Base-by-base conservation (phyloP, 768 basidiomycete genomes). In the Kwoniella mangroviensis region DNA sequence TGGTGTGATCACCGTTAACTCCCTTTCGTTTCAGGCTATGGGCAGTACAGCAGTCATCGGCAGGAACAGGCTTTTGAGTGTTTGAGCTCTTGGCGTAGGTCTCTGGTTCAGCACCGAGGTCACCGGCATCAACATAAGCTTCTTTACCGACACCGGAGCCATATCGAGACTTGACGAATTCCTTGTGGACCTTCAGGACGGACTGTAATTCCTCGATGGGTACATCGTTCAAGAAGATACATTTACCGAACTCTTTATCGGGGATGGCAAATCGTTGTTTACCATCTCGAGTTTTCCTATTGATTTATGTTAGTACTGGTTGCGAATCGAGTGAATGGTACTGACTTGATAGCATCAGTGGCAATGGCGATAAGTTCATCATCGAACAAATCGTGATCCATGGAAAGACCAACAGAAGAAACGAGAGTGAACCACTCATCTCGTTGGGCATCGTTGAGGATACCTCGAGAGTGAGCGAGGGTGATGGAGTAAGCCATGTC, bases 401-500 rank as follows among this genome's bases (percentile, higher is more conserved):
- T 77, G 11, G 82, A 81, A 12, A 84, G 75, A 57, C 83, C 83
- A 52, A 84, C 82, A 2, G 75, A 74, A 34, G 75, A 69, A 42
- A 79, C 73, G 19, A 84, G 78, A n/a, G 52, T 74, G 73, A 81
- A 80, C 73, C 82, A 81, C 73, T 84, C 75, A 69, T 84, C 79
- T 63, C 82, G 76, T 73, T 83, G 80, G 17, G 61, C 79, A 56
- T 81, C 81, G 76, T 73, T 80, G 73, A 83, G 70, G 62, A 83
- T 67, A 7, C 81, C 81, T 66, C 82, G 76, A 28, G 76, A 75
- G 79, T 80, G 82, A 19, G 82, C 82, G 43, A 84, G 77, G 41
- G 83, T 84, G 56, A 80, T 80, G 49, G 82, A 83, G 78, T 83
- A 84, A 12, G 82, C 81, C 83, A 84, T 84, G 78, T 84, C 83